Percentiles rank a stretch among this genome's conserved stretches.
These are phyloP conservation scores for Margaritispora aquatica DNA, from an alignment of 495 filamentous ascomycete species.

Conservation along the genomic window DNA sequence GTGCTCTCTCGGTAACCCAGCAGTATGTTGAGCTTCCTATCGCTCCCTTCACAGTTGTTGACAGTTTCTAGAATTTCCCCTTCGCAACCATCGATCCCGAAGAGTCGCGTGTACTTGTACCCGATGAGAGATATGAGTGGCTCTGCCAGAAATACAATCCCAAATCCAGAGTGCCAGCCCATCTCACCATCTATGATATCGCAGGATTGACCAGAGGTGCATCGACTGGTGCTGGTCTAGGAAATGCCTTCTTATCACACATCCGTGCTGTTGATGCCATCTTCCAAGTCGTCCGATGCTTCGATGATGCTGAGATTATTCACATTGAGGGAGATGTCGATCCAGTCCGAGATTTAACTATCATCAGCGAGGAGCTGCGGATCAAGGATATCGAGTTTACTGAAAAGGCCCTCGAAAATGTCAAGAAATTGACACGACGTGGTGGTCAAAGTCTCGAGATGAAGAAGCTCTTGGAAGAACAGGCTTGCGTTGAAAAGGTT, in stretches of 20 bases:
- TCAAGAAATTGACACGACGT: slow-evolving; percentile 87
- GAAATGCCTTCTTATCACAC: slow-evolving; percentile 97
- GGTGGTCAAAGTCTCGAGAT: slow-evolving; percentile 96
- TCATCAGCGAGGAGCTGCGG: slow-evolving; percentile 94
- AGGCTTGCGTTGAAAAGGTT: slow-evolving; percentile 85
- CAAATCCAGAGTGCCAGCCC: slow-evolving; percentile 91
- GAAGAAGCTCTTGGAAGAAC: slow-evolving; percentile 95
- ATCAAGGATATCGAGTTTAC: slow-evolving; percentile 99
- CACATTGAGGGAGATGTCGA: slow-evolving; percentile 99
- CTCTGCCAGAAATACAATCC: slow-evolving; percentile 93
- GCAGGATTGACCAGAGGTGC: slow-evolving; percentile 94
- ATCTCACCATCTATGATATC: slow-evolving; percentile 98
- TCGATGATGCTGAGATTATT: slow-evolving; percentile 99
- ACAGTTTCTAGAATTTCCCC: slow-evolving; percentile 73
- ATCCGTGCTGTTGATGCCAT: slow-evolving; percentile 99
- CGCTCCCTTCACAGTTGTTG: slow-evolving; percentile 2
- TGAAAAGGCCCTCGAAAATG: slow-evolving; percentile 84
- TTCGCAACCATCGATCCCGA: slow-evolving; percentile 99
- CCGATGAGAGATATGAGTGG: slow-evolving; percentile 95
- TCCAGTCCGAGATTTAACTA: slow-evolving; percentile 85
- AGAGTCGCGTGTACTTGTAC: slow-evolving; percentile 96
- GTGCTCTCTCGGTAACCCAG: slow-evolving; percentile 94
- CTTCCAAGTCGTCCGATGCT: slow-evolving; percentile 98
- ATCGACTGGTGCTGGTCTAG: slow-evolving; percentile 94
- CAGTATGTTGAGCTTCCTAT: slow-evolving; percentile 45